Percentiles rank a stretch among this genome's conserved stretches.
phyloP scores from a whole-genome alignment of 2,329 filamentous ascomycete species.

The Zelopaecilomyces penicillatus region DNA sequence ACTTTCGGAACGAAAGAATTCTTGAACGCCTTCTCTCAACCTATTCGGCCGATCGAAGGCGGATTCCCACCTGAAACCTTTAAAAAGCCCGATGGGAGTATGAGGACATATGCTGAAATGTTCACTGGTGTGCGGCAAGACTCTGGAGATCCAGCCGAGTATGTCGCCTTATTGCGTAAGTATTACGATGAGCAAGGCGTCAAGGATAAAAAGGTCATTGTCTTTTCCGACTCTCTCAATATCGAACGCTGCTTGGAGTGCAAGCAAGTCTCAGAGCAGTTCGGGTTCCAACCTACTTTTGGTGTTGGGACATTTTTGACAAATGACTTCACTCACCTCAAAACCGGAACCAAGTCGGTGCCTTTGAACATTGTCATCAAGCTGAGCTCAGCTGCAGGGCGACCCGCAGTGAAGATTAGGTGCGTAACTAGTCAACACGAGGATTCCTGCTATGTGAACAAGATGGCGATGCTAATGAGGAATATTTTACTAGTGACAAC shows the following conservation, averaged over 20 bases:
- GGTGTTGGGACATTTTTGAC: conserved; percentile 94
- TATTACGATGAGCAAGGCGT: conserved; percentile 76
- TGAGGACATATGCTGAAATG: conserved; percentile 66
- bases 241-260: conserved; percentile 88
- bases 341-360: conserved; percentile 70
- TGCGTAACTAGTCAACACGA: conserved; percentile 12
- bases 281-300: conserved; percentile 79
- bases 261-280: conserved; percentile 70
- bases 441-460: too few species aligned
- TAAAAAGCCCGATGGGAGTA: conserved; percentile 28
- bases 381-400: conserved; percentile 73
- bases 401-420: conserved; percentile 83
- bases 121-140: conserved; percentile 85
- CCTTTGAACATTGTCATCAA: conserved; percentile 98
- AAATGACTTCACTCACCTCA: conserved; percentile 76
- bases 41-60: conserved; percentile 39
- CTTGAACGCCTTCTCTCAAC: conserved; percentile 71
- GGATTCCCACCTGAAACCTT: conserved; percentile 34
- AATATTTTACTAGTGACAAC: conserved; percentile 51
- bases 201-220: conserved; percentile 74
- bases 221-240: conserved; percentile 93
- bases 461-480: neutral
- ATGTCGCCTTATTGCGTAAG: conserved; percentile 66
- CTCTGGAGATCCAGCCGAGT: conserved; percentile 75
- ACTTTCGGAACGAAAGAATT: conserved; percentile 93